Evolutionary conservation across 1,284 basidiomycete species (phyloP).

Genomic region (Trametes hirsuta): DNA sequence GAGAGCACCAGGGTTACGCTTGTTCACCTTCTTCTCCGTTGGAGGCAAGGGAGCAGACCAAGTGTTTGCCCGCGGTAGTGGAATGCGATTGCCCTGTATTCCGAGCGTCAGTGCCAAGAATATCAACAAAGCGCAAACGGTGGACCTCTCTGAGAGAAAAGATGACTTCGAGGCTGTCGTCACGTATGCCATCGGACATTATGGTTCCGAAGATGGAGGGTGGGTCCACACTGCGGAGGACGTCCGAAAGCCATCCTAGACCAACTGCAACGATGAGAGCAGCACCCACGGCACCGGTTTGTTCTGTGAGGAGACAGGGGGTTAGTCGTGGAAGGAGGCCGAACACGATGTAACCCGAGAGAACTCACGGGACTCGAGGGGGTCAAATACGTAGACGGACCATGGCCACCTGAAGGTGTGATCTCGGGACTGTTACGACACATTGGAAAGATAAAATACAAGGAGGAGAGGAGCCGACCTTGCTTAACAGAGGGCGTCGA

Average conservation of each 20-base stretch:
- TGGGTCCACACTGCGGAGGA: constrained; percentile 50
- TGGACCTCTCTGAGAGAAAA: constrained; percentile 70
- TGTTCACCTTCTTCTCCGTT: constrained; percentile 7
- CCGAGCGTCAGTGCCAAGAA: neutral
- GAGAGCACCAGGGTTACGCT: constrained; percentile 11
- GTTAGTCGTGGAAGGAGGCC: neutral
- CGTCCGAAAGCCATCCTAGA: constrained; percentile 70
- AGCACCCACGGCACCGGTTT: constrained; percentile 27
- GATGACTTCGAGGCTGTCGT: constrained; percentile 65
- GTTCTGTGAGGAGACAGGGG: constrained; percentile 4
- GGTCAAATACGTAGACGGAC: constrained; percentile 77
- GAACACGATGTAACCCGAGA: neutral
- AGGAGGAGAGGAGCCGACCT: constrained; percentile 34
- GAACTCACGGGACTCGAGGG: constrained; percentile 55
- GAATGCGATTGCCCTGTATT: constrained; percentile 11
- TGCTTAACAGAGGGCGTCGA: constrained; percentile 59
- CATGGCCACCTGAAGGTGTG: constrained; percentile 53
- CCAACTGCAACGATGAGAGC: constrained; percentile 64
- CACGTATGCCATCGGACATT: constrained; percentile 47
- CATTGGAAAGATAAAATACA: neutral
- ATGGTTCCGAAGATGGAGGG: constrained; percentile 62
- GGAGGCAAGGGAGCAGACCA: neutral
- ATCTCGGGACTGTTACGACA: constrained; percentile 60
- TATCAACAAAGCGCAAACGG: neutral
- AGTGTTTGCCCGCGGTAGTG: constrained; percentile 14